phyloP scores from a whole-genome alignment of 73 alveolate genomes.

The Symbiodinium pilosum region DNA sequence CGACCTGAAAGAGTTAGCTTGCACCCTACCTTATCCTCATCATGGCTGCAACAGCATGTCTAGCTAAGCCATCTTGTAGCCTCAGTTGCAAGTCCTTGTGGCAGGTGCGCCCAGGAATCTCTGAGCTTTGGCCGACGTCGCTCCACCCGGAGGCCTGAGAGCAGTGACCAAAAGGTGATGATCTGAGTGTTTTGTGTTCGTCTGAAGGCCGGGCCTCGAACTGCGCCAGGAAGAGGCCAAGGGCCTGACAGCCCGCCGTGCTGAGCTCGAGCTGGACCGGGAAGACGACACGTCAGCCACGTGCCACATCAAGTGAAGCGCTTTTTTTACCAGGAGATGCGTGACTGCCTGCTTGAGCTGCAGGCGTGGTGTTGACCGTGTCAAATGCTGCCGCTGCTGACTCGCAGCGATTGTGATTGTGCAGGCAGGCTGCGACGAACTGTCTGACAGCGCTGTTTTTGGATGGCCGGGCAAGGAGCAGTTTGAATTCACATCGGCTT shows the following conservation, averaged over 20 bases:
- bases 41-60: background rate
- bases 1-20: background rate
- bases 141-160: background rate
- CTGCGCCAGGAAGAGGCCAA: background rate
- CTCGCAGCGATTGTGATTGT: background rate
- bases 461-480: constrained; percentile 16
- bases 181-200: no score
- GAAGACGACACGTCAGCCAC: no score
- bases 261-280: background rate
- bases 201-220: background rate
- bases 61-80: background rate
- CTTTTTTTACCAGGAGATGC: background rate
- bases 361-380: background rate
- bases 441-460: background rate
- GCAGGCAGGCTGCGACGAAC: constrained; percentile 16
- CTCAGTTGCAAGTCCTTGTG: no score
- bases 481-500: no score
- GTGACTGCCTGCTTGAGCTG: constrained; percentile 12
- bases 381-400: background rate
- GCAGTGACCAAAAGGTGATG: no score
- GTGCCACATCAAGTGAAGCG: background rate
- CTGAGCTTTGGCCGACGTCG: constrained; percentile 1
- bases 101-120: constrained; percentile 2
- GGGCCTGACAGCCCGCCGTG: background rate
- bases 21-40: background rate